Conservation (phyloP, 2,329 filamentous ascomycete species). For the Thielaviopsis punctulata region DNA sequence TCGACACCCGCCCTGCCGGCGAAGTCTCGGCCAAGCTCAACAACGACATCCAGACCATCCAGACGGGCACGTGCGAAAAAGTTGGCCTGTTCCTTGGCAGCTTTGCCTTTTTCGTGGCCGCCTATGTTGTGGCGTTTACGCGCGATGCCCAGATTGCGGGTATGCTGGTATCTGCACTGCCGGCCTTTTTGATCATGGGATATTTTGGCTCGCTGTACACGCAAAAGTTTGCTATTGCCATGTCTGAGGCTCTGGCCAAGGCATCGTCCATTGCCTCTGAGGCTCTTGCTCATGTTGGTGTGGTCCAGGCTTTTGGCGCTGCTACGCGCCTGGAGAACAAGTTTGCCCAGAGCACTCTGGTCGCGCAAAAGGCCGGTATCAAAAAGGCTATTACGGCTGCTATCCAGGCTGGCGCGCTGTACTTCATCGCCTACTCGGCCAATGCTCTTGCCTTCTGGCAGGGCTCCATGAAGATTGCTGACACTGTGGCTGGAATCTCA, state of each 20-base stretch:
- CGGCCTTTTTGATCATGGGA: slow-evolving; percentile 43
- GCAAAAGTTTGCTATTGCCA: slow-evolving; percentile 30
- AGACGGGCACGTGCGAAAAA: slow-evolving; percentile 53
- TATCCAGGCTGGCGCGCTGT: slow-evolving; percentile 41
- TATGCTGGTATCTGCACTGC: slow-evolving; percentile 45
- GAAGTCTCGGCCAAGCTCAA: slow-evolving; percentile 47
- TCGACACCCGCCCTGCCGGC: slow-evolving; percentile 43
- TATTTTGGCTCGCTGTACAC: slow-evolving; percentile 36
- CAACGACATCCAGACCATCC: slow-evolving; percentile 48
- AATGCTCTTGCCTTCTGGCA: slow-evolving; percentile 54
- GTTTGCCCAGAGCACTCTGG: slow-evolving; percentile 34
- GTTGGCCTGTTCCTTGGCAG: slow-evolving; percentile 47
- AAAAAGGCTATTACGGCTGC: slow-evolving; percentile 41
- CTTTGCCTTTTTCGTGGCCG: slow-evolving; percentile 47
- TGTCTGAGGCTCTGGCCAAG: slow-evolving; percentile 35
- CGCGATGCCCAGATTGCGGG: slow-evolving; percentile 44
- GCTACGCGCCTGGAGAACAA: slow-evolving; percentile 40
- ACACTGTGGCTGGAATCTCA: slow-evolving; percentile 20
- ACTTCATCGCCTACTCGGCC: slow-evolving; percentile 50
- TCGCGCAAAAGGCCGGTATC: slow-evolving; percentile 33
- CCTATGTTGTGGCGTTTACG: slow-evolving; percentile 50
- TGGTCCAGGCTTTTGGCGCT: slow-evolving; percentile 48
- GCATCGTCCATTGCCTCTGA: slow-evolving; percentile 48
- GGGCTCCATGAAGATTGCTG: slow-evolving; percentile 35
- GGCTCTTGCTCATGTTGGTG: slow-evolving; percentile 38